Percentiles rank a stretch among this genome's conserved stretches.
These are phyloP conservation scores for Eucalyptus erythrocorys DNA, from an alignment of 345 rosid genomes.

Conservation along the genomic window DNA sequence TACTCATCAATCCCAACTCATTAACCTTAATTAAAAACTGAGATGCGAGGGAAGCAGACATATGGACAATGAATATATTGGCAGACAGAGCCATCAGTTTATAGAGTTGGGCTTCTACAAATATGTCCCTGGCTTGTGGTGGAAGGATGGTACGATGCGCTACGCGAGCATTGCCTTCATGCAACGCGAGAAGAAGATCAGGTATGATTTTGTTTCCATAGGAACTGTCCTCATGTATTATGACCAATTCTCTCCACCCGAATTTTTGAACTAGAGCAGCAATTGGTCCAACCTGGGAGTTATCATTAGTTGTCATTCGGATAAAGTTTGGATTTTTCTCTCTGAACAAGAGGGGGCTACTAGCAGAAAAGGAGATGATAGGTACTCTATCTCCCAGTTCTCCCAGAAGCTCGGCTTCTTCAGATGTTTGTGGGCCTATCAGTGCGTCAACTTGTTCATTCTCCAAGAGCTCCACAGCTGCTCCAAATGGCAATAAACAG, in stretches of 20 bases:
- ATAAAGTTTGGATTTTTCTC: too few relatives aligned
- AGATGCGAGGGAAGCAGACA: not conserved
- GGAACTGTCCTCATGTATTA: slow-evolving; percentile 1
- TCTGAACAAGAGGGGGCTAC: too few relatives aligned
- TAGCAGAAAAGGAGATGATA: too few relatives aligned
- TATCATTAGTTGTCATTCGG: too few relatives aligned
- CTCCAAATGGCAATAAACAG: too few relatives aligned
- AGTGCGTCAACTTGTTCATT: too few relatives aligned
- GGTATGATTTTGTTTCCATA: not conserved
- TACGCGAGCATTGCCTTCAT: not conserved
- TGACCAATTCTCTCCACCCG: slow-evolving; percentile 9
- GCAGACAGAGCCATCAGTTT: not conserved
- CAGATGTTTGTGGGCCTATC: too few relatives aligned
- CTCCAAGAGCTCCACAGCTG: too few relatives aligned
- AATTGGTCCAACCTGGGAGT: too few relatives aligned
- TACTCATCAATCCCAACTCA: not conserved
- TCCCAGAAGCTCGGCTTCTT: too few relatives aligned
- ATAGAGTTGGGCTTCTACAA: not conserved
- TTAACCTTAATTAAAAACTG: not conserved
- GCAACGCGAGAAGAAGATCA: not conserved
- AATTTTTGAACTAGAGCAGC: too few relatives aligned
- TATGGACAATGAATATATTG: not conserved
- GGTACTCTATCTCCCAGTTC: too few relatives aligned
- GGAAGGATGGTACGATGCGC: not conserved
- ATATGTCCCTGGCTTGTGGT: not conserved